These are phyloP conservation scores for Nitzschia palea DNA, from an alignment of 108 stramenopile genomes.

Conservation along the genomic window DNA sequence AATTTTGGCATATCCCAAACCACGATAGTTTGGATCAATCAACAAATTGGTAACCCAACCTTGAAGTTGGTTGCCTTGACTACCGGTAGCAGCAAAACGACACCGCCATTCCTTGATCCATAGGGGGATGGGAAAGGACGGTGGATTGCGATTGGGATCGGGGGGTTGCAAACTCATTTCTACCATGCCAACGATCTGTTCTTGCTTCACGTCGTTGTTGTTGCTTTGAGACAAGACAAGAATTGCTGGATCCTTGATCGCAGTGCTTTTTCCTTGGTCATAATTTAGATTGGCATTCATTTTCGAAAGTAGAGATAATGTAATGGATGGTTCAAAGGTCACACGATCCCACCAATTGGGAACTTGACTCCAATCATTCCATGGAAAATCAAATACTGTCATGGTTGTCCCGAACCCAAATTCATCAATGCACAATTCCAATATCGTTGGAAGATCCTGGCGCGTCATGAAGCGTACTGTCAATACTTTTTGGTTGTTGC, in stretches of 20 bases:
- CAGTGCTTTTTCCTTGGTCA: not conserved
- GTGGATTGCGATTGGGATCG: conserved; percentile 56
- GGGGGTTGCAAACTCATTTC: conserved; percentile 70
- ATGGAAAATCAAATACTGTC: conserved; percentile 3
- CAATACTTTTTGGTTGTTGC: too few species aligned
- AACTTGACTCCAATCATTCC: conserved; percentile 2
- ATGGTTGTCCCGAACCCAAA: conserved; percentile 19
- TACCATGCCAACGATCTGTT: conserved; percentile 61
- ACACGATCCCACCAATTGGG: conserved; percentile 26
- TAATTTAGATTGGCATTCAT: conserved; percentile 17
- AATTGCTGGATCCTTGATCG: conserved; percentile 22
- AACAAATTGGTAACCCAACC: conserved; percentile 72
- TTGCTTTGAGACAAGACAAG: conserved; percentile 18
- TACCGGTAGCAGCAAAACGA: not conserved
- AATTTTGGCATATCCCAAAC: conserved; percentile 57
- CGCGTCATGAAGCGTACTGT: conserved; percentile 26
- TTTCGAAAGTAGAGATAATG: conserved; percentile 3
- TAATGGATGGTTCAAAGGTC: conserved; percentile 19
- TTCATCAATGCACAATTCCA: conserved; percentile 38
- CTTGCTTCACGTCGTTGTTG: not conserved
- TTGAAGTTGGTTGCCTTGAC: too few species aligned
- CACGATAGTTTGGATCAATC: conserved; percentile 47
- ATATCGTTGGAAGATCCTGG: conserved; percentile 20
- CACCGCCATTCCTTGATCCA: conserved; percentile 34
- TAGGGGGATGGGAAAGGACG: conserved; percentile 56